Base-by-base conservation (phyloP, 164 flowering plant species). In the Berberis vulgaris region DNA sequence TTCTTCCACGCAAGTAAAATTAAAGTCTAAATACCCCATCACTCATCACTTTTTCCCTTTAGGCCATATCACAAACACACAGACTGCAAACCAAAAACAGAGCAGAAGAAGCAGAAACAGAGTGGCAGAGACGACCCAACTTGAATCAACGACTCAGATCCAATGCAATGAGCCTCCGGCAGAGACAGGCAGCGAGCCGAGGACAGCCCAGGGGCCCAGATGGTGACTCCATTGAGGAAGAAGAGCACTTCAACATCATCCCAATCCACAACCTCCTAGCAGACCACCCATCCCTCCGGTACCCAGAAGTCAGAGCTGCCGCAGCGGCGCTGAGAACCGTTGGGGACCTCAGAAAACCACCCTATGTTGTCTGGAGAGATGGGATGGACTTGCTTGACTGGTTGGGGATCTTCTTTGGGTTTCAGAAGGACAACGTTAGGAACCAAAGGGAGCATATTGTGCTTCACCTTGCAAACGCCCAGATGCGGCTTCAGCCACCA, bases 361-460 rank as follows among this genome's bases (percentile, higher is more conserved):
- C 86, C 9, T 85, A 77, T 68, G 46, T 64, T 10, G 55, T 49
- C 2, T 84, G 88, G 89, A 47, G 40, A 45, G 73, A 71, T 7
- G 62, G 55, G 67, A 67, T 71, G 76, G 99, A 94, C 84, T 74
- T 94, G 43, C 59, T 94, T 67, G 97, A 94, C 81, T 94, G 97
- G 99, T 83, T 94, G 1, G 95, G 91, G 3, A 39, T 63, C 42
- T 77, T 79, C 76, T 94, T 94, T 66, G 96, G 99, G 3, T 94
- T 94, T 67, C 99, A 94, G 62, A 38, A 8, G 9, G 95, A 85
- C 72, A 94, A 83, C 80, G 87, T 91, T 1, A 72, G 87, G 60
- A 91, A 94, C 81, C 97, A 91, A 69, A 49, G 97, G 59, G 97
- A 94, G 74, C 92, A 94, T 67, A 71, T 94, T 46, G 96, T 94